Base-by-base conservation (phyloP, 140 eudicot genomes). In the Oenanthe javanica region DNA sequence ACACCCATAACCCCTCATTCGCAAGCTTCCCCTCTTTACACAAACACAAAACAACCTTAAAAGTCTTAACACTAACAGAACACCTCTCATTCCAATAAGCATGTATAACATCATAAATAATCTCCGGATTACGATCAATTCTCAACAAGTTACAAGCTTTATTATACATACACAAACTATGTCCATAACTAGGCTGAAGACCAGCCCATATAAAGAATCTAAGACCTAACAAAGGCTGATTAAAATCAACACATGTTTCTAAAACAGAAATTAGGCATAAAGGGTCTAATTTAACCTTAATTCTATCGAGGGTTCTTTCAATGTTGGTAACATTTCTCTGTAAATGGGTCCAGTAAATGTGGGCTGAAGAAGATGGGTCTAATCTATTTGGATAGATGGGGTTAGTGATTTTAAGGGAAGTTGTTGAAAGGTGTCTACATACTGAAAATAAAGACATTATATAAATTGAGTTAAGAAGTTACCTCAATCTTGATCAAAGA, bases 151-250 rank as follows among this genome's bases (percentile, higher is more conserved):
- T 87, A 85, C 90, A 87, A 81, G 99, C 99, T 76, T 86, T 80
- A 79, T 72, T 80, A 55, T 92, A 94, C 89, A 88, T 89, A 59
- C 80, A 84, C 10, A 86, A 82, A 38, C 86, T 84, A 73, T 92
- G 99, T 42, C 89, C 86, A 75, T 94, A 89, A 51, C 75, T 82
- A 55, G 87, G 87, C 31, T 89, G 97, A 45, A 84, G 70, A 21
- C 94, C 97, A 55, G 97, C 94, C 98, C 97, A 94, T 16, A 94
- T 86, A 85, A 94, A 92, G 85, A 94, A 94, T 59, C 97, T 84
- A 50, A 94, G 84, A 81, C 97, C 97, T 75, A 87, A 83, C 59
- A 83, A 82, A 80, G 86, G 85, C 16, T 90, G 84, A 82, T 84
- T 83, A 43, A 47, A 59, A 59, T 59, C 38, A 21, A 85, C 84